These are phyloP conservation scores for Phialophora expanda DNA, from an alignment of 2,329 filamentous ascomycete genomes.

Conservation along the genomic window DNA sequence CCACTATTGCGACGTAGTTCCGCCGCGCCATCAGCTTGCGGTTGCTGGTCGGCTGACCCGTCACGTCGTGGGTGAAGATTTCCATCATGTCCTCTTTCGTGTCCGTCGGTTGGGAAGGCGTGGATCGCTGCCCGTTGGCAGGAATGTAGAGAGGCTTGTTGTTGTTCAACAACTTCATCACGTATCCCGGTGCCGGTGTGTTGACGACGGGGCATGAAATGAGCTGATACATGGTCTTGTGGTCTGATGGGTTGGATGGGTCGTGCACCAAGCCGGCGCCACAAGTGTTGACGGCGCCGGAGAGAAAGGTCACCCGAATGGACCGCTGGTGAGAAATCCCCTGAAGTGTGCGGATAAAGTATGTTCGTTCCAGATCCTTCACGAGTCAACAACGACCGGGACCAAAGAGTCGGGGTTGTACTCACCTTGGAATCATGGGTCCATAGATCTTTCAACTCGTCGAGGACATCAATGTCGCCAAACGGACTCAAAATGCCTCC, in stretches of 20 bases:
- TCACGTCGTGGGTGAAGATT: conserved; percentile 94
- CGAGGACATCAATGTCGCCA: conserved; percentile 90
- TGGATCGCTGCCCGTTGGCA: conserved; percentile 75
- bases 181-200: conserved; percentile 79
- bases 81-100: conserved; percentile 99
- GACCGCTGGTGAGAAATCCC: conserved; percentile 95
- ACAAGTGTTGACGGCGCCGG: conserved; percentile 84
- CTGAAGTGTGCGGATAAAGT: conserved; percentile 93
- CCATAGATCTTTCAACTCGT: conserved; percentile 96
- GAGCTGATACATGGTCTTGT: conserved; percentile 99
- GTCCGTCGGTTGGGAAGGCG: conserved; percentile 72
- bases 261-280: conserved; percentile 95
- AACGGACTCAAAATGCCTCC: conserved; percentile 94
- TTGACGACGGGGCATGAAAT: conserved; percentile 93
- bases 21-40: conserved; percentile 91
- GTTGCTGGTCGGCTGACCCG: conserved; percentile 78
- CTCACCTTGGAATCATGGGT: conserved; percentile 89
- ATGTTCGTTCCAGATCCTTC: conserved; percentile 89
- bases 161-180: conserved; percentile 85
- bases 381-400: conserved; percentile 15
- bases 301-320: conserved; percentile 94
- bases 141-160: conserved; percentile 92
- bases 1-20: conserved; percentile 93
- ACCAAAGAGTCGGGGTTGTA: not conserved
- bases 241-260: conserved; percentile 84